Evolutionary conservation across 2,329 filamentous ascomycete genomes (phyloP), one percentile per base, ranked within the genome.

Genomic region (Rhinocladiella mackenziei): DNA sequence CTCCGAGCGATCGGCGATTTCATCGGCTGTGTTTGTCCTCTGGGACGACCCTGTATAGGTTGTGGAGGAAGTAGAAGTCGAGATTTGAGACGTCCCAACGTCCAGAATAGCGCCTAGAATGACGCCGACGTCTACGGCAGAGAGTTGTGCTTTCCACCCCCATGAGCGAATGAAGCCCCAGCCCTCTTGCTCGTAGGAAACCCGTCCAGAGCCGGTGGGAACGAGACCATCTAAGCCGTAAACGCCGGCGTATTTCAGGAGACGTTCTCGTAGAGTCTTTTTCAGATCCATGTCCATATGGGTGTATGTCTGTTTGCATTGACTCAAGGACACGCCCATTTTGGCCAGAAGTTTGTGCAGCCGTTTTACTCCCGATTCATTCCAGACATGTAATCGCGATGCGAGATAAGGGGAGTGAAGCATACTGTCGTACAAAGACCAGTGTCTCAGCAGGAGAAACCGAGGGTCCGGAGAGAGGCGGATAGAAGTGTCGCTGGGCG

Each of bases 231-330:
- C 89, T 1, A 98, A 76, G 19, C 94, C 92, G 65, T 97, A 98
- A 49, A 94, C 75, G 1, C 88, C 88, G 0, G 89, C 89, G 61
- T 95, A 97, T 58, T 91, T 91, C 14, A 96, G 74, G 1, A 98
- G 75, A 48, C 94, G 87, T 35, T 86, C 80, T 30, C 91, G 81
- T 20, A 97, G 69, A 20, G 87, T 86, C 4, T 87, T 83, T 67
- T 97, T 98, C 23, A 98, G 72, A 65, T 94, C 83, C 81, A 96
- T 94, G 66, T 97, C 91, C 89, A 98, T 97, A 65, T 98, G 92
- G 0, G 89, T 88, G 62, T 97, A 98, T 62, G 82, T 91, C 65
- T 97, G 92, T 58, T 88, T 89, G 68, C 89, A 95, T 67, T 98
- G 91, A 4, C 84, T 84, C 26, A 97, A 72, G 60, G 87, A 94